Evolutionary conservation across 805 yeast species (phyloP).

Genomic region (Pichia scutulata): DNA sequence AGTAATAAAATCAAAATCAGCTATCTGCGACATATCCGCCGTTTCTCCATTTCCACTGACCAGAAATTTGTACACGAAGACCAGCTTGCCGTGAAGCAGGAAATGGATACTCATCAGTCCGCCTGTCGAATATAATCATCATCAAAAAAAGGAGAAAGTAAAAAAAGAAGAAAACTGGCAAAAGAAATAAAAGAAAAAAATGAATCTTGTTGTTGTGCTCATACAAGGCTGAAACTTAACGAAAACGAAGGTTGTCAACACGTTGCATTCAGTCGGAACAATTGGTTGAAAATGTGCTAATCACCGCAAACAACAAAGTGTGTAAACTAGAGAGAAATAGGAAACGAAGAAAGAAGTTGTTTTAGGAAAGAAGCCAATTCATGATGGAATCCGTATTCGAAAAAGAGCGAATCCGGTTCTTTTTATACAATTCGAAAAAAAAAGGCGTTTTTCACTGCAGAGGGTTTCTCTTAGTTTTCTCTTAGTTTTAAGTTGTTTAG

Average conservation of each 20-base stretch:
- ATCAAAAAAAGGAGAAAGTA: constrained; percentile 10
- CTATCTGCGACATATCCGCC: constrained; percentile 44
- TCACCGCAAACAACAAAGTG: constrained; percentile 29
- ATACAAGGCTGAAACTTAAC: constrained; percentile 62
- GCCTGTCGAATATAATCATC: constrained; percentile 41
- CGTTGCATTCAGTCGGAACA: constrained; percentile 49
- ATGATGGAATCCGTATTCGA: neutral
- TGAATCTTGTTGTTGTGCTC: constrained; percentile 26
- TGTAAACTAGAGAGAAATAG: neutral
- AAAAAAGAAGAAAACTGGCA: neutral
- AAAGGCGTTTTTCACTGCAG: neutral
- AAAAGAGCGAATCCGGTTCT: neutral
- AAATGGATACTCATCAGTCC: constrained; percentile 34
- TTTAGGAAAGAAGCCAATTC: neutral
- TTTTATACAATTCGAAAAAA: neutral
- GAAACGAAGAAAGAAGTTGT: neutral
- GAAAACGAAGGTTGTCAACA: constrained; percentile 46
- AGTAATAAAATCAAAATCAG: constrained; percentile 25
- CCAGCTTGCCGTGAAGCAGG: constrained; percentile 35
- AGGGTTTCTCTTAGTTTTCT: neutral
- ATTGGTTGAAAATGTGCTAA: constrained; percentile 43
- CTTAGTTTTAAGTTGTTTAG: too few species aligned
- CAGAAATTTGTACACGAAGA: constrained; percentile 44
- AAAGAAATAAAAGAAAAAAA: neutral
- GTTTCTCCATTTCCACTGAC: constrained; percentile 36